A percentile compares a stretch with the other conserved stretches of the same genome.
These are phyloP conservation scores for Botrytis paeoniae DNA, from an alignment of 2,329 filamentous ascomycete species.

Conservation along the genomic window DNA sequence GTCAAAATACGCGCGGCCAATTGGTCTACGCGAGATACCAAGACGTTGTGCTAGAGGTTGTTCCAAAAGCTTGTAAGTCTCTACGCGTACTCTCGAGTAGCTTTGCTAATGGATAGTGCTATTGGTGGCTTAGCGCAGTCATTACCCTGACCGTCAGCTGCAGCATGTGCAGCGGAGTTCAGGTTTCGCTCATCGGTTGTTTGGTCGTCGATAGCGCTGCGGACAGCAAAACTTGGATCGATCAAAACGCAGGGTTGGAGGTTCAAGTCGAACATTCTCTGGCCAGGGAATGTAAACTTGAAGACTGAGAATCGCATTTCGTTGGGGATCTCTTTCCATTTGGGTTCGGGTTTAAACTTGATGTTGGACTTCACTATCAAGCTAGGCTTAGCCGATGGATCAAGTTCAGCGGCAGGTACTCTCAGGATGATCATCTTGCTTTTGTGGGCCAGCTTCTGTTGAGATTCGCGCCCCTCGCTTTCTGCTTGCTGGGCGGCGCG, in stretches of 20 bases:
- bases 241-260: background rate
- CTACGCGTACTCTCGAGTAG: background rate
- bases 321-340: background rate
- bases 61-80: background rate
- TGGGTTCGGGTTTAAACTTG: background rate
- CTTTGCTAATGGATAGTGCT: background rate
- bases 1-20: background rate
- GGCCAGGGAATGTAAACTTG: background rate
- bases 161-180: background rate
- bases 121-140: background rate
- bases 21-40: rapidly evolving
- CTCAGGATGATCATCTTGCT: background rate
- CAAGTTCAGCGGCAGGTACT: background rate
- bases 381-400: background rate
- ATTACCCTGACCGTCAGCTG: background rate
- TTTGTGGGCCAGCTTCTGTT: background rate
- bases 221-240: background rate
- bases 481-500: background rate
- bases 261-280: background rate
- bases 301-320: background rate
- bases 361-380: background rate
- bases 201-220: background rate
- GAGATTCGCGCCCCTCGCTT: background rate
- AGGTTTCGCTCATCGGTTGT: background rate
- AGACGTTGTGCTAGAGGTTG: background rate